Evolutionary conservation across 2,329 filamentous ascomycete species (phyloP).

Genomic region (Myotisia sp.): DNA sequence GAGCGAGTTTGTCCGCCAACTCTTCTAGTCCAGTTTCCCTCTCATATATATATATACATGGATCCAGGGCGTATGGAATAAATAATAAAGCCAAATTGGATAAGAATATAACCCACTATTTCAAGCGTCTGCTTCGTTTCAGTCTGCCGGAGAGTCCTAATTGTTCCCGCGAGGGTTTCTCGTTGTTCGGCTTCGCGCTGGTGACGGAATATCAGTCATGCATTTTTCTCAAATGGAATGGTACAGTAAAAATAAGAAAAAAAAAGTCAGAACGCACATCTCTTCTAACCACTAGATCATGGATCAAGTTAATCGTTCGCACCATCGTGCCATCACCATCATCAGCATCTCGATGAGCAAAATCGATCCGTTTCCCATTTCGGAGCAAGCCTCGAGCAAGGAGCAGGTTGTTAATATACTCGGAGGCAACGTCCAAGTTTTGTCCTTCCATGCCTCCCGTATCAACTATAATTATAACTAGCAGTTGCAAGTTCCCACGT

Average conservation of each 20-base stretch:
- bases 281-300: slow-evolving; percentile 78
- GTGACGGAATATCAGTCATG: slow-evolving; percentile 11
- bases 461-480: not conserved
- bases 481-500: slow-evolving; percentile 1
- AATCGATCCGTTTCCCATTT: slow-evolving; percentile 53
- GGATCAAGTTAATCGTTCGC: slow-evolving; percentile 79
- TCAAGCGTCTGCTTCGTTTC: slow-evolving; percentile 59
- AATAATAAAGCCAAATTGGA: slow-evolving; percentile 36
- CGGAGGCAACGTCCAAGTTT: slow-evolving; percentile 46
- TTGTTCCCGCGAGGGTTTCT: slow-evolving; percentile 64
- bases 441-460: slow-evolving; percentile 28
- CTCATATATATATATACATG: too few relatives aligned
- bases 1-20: too few relatives aligned
- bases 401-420: slow-evolving; percentile 51
- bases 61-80: slow-evolving; percentile 3
- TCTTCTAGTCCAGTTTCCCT: too few relatives aligned
- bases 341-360: slow-evolving; percentile 55
- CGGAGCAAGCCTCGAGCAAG: slow-evolving; percentile 49
- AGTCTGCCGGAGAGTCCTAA: slow-evolving; percentile 62
- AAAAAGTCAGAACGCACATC: slow-evolving; percentile 49
- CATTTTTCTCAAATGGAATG: slow-evolving; percentile 43
- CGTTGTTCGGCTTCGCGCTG: slow-evolving; percentile 82
- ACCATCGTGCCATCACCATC: slow-evolving; percentile 57
- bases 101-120: slow-evolving; percentile 43
- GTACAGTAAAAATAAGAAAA: too few relatives aligned